Base-by-base conservation (phyloP, 768 basidiomycete genomes). In the Nevesoporus exiguus region DNA sequence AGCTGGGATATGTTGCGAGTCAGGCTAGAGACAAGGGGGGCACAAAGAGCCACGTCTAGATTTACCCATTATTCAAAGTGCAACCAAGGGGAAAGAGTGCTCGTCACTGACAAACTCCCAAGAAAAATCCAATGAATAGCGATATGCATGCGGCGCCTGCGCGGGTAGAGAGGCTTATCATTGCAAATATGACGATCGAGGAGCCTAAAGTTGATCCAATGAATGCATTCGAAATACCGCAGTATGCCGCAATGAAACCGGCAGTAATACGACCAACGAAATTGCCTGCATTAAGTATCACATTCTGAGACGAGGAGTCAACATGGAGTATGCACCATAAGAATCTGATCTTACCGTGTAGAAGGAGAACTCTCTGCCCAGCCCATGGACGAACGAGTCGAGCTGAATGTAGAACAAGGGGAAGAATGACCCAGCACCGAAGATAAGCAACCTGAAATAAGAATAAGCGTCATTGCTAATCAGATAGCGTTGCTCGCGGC, bases 381-480 rank as follows among this genome's bases (percentile, higher is more conserved):
- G 66, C 2, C 77, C 77, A 52, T 80, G 78, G 51, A 73, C 71
- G 30, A 78, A 73, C 8, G 83, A 76, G 49, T 81, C 76, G 14
- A 84, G 69, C 53, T 85, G 84, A 17, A 85, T 67, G 60, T 80
- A 85, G 64, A 82, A 83, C 33, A 80, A 41, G 5, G 59, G 59
- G 3, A 57, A 60, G 37, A 60, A 62, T 4, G 60, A 47, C 3
- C 64, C 64, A n/a, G 65, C 64, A 10, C 57, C 64, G 47, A 51
- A 61, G 25, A 66, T 43, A 34, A 66, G 51, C 14, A 57, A 7
- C 5, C 64, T 66, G 8, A 24, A 42, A 24, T 25, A 15, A 33
- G 11, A 19, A 27, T 59, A 33, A 62, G 45, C 14, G 17, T 8
- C 14, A 34, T 21, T 36, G 19, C 11, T n/a, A 15, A 43, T 39